Evolutionary conservation across 345 rosid species (phyloP).

Genomic region (Noccaea caerulescens): DNA sequence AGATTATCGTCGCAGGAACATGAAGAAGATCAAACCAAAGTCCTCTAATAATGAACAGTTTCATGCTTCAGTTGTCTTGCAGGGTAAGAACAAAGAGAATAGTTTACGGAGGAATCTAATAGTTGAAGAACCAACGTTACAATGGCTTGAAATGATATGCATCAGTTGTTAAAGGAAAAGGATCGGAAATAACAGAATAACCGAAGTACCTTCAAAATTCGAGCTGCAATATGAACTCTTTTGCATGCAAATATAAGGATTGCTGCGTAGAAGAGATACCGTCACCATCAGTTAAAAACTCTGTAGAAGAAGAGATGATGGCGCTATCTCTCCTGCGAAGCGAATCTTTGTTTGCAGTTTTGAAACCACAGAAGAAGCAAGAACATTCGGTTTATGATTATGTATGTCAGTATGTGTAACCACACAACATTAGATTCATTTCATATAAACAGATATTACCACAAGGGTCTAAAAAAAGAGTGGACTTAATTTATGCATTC

Average conservation of each 20-base stretch:
- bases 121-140: neutral
- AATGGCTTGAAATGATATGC: conserved; percentile 1
- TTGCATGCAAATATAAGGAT: conserved; percentile 45
- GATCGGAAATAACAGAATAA: neutral
- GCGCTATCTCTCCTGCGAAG: conserved; percentile 62
- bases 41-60: neutral
- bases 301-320: conserved; percentile 35
- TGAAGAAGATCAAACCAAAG: conserved; percentile 21
- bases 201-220: neutral
- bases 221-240: neutral
- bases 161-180: neutral
- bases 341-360: conserved; percentile 42
- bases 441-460: conserved; percentile 10
- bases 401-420: conserved; percentile 9
- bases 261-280: conserved; percentile 51
- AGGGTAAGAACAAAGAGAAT: conserved; percentile 1
- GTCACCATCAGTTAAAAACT: conserved; percentile 36
- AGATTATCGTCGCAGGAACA: neutral
- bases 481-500: conserved; percentile 5
- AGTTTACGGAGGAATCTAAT: neutral
- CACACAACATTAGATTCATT: conserved; percentile 10
- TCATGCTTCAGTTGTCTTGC: conserved; percentile 6
- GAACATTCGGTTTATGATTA: neutral
- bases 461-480: conserved; percentile 4
- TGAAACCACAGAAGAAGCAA: conserved; percentile 27